Evolutionary conservation across 805 yeast genomes (phyloP), one percentile per base, ranked within the genome.

Genomic region (Myxozyma neotropica): DNA sequence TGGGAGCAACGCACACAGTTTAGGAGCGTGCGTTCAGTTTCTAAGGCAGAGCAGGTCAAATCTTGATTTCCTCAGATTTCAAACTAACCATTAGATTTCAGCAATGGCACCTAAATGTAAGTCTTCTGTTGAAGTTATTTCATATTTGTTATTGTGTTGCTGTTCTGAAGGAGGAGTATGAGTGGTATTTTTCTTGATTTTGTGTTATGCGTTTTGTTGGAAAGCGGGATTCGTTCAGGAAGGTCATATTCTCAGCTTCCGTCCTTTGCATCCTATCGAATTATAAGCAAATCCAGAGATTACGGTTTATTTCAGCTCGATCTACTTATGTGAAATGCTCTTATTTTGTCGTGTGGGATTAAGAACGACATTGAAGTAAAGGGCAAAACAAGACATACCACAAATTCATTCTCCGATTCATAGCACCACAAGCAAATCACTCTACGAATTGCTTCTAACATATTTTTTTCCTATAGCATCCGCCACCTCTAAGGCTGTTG

Each of bases 401-500:
- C 21, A 38, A 23, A 24, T 21, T 8, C 26, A 19, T 21, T 15
- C 42, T 7, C 52, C 43, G 43, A 19, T 8, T 38, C 10, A 8
- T 15, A 15, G n/a, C 23, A 38, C 21, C 43, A 4, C 10, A n/a
- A 38, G 21, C 43, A 2, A 2, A 4, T 13, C 38, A n/a, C 36
- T 8, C 8, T 13, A 38, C 39, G 19, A 33, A 33, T 38, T 12
- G 38, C n/a, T 8, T 10, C 40, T 40, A 40, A 40, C 47, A 27
- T 15, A 26, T 8, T 10, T 21, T n/a, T 13, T 21, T 31, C n/a
- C 3, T n/a, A 26, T 29, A 59, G 55, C 61, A 40, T 33, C 75
- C 61, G 73, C 74, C 61, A 73, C 73, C 59, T 71, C 80, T 78
- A 88, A 94, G 85, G 99, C 99, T 82, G 83, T 90, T 78, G 84